Evolutionary conservation across 345 rosid species (phyloP), one percentile per base, ranked within the genome.

Genomic region (Gossypium raimondii): DNA sequence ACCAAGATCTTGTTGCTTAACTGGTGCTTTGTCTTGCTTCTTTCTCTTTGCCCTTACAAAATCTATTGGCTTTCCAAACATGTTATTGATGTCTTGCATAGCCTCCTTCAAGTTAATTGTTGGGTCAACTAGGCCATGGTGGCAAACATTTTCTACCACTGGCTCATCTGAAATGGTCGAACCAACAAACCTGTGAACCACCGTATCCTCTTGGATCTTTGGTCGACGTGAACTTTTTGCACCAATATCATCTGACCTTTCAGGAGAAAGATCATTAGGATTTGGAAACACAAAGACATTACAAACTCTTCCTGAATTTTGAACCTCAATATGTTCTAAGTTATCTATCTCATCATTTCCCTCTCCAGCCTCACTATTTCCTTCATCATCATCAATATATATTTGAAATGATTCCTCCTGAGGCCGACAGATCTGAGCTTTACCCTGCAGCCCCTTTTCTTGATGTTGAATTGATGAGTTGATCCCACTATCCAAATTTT

Each of bases 51-150:
- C 76, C 85, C 95, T 88, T 34, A 86, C 91, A 86, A 91, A 92
- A 67, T 94, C 94, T 60, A 94, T 92, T 24, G 99, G 99, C 85
- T 89, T 85, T 18, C 99, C 99, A 53, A 92, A 92, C 99, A 94
- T 92, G 82, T 83, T 91, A 77, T 92, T 89, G 77, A 94, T 94
- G 74, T 94, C 97, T 69, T 89, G 87, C 98, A 94, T 92, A 61
- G 97, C 99, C 81, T 94, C 97, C 85, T 90, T 94, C 81, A 94
- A 82, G 89, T 94, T 91, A 79, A 94, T 77, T 16, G 99, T 94
- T n/a, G 98, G 98, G 47, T 94, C 99, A 56, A 92, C 97, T 75
- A 94, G 85, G 70, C 99, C 99, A 80, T 93, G 99, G 90, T 95
- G 99, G 81, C 98, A 95, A 58, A 78, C 94, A 65, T 95, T 91